Evolutionary conservation across 2,329 filamentous ascomycete genomes (phyloP).

Genomic region (Chrysoporthe cubensis): DNA sequence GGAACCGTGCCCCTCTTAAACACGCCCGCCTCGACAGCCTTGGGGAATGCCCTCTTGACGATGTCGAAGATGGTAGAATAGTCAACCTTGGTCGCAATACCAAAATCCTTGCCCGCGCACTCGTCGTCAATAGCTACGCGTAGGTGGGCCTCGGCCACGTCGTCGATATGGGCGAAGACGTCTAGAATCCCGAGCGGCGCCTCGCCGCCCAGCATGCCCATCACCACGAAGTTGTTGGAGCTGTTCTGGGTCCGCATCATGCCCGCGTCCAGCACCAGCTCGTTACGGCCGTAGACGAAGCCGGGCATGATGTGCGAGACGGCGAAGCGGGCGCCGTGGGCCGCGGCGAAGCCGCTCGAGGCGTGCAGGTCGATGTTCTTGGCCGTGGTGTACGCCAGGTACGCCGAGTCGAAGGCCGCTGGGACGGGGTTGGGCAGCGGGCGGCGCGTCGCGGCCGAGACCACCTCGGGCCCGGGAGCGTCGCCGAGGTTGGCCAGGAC

Average conservation of each 20-base stretch:
- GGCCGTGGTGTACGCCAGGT: constrained; percentile 31
- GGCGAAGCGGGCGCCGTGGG: constrained; percentile 33
- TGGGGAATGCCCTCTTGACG: constrained; percentile 33
- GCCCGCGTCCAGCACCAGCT: constrained; percentile 32
- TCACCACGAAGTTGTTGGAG: constrained; percentile 36
- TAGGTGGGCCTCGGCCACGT: constrained; percentile 33
- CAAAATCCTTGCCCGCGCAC: constrained; percentile 29
- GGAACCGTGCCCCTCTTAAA: constrained; percentile 33
- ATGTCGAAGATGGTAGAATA: constrained; percentile 31
- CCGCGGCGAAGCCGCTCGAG: constrained; percentile 33
- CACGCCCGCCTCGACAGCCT: constrained; percentile 33
- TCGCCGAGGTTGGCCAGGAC: constrained; percentile 32
- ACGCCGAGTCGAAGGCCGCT: constrained; percentile 27
- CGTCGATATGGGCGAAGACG: constrained; percentile 32
- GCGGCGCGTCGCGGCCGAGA: constrained; percentile 31
- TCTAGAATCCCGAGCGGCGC: constrained; percentile 28
- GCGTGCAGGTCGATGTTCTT: constrained; percentile 33
- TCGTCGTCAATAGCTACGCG: constrained; percentile 30
- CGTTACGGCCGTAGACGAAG: constrained; percentile 37
- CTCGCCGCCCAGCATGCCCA: constrained; percentile 31
- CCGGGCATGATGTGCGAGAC: constrained; percentile 36
- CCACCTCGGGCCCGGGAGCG: constrained; percentile 16
- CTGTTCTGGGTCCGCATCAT: constrained; percentile 35
- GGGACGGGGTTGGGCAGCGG: constrained; percentile 31
- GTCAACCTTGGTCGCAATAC: constrained; percentile 32